A percentile compares a stretch with the other conserved stretches of the same genome.
phyloP scores from a whole-genome alignment of 169 alveolate genomes.

The Prorocentrum cordatum region DNA sequence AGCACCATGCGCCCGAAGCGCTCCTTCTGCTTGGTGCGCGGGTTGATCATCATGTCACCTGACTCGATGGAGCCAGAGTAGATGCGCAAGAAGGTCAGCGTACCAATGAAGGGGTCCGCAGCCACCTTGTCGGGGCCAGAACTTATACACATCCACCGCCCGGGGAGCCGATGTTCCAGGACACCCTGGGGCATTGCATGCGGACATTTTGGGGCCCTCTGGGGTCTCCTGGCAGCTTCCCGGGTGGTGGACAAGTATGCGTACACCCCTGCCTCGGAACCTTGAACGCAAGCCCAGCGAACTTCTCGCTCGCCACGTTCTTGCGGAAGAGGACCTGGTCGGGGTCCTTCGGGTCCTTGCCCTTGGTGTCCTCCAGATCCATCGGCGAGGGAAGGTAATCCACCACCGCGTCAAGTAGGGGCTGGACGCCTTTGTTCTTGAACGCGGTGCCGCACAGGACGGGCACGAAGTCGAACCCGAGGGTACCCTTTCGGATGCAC shows the following conservation, averaged over 20 bases:
- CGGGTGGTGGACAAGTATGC: too few species aligned
- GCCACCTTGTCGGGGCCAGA: too few species aligned
- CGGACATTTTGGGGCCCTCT: too few species aligned
- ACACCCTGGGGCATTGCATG: too few species aligned
- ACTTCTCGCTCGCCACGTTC: too few species aligned
- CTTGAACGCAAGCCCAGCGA: too few species aligned
- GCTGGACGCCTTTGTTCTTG: slow-evolving; percentile 69
- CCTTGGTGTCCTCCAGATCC: slow-evolving; percentile 66
- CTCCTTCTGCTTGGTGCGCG: slow-evolving; percentile 77
- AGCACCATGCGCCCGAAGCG: slow-evolving; percentile 79
- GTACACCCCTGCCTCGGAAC: too few species aligned
- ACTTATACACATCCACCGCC: too few species aligned
- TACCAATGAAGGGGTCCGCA: slow-evolving; percentile 55
- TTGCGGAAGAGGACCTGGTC: too few species aligned
- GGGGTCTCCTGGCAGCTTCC: too few species aligned
- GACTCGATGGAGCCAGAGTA: background rate
- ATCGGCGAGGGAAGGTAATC: slow-evolving; percentile 41
- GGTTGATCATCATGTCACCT: slow-evolving; percentile 39
- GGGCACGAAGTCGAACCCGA: slow-evolving; percentile 32
- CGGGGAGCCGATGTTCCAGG: too few species aligned
- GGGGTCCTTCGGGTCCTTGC: slow-evolving; percentile 57
- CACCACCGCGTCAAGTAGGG: slow-evolving; percentile 36
- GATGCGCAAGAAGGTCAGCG: slow-evolving; percentile 45
- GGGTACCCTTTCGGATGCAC: background rate
- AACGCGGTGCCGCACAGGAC: slow-evolving; percentile 66